Conservation (phyloP, 1,284 basidiomycete genomes). For the Psilocybe mexicana region DNA sequence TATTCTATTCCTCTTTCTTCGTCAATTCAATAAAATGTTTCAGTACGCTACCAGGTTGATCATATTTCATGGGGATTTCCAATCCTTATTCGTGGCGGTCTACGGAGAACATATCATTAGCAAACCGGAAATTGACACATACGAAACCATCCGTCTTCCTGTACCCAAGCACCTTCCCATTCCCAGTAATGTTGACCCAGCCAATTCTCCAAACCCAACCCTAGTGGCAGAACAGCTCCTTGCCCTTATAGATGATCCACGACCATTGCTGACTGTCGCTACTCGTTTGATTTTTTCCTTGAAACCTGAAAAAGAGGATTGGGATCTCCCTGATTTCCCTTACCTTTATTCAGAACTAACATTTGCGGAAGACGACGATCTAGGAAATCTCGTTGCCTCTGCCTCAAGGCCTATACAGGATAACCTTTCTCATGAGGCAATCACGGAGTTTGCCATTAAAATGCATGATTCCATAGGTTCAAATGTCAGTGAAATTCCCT, state of each 20-base stretch:
- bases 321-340: constrained; percentile 74
- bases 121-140: constrained; percentile 24
- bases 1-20: constrained; percentile 8
- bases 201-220: constrained; percentile 59
- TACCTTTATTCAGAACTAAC: constrained; percentile 57
- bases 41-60: constrained; percentile 77
- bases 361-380: constrained; percentile 46
- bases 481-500: constrained; percentile 40
- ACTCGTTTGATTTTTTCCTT: constrained; percentile 73
- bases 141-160: constrained; percentile 41
- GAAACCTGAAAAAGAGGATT: constrained; percentile 72
- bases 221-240: constrained; percentile 60
- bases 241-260: constrained; percentile 56
- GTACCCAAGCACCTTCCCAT: constrained; percentile 42
- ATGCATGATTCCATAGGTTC: constrained; percentile 52
- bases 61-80: constrained; percentile 73
- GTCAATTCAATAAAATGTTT: constrained; percentile 8
- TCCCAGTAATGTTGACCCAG: constrained; percentile 55
- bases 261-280: constrained; percentile 56
- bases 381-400: constrained; percentile 53
- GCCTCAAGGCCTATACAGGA: constrained; percentile 59
- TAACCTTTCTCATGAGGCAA: constrained; percentile 43
- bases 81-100: constrained; percentile 65
- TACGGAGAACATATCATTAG: constrained; percentile 58
- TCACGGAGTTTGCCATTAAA: constrained; percentile 53